phyloP scores from a whole-genome alignment of 306 rosid species.

The Casuarina cunninghamiana region DNA sequence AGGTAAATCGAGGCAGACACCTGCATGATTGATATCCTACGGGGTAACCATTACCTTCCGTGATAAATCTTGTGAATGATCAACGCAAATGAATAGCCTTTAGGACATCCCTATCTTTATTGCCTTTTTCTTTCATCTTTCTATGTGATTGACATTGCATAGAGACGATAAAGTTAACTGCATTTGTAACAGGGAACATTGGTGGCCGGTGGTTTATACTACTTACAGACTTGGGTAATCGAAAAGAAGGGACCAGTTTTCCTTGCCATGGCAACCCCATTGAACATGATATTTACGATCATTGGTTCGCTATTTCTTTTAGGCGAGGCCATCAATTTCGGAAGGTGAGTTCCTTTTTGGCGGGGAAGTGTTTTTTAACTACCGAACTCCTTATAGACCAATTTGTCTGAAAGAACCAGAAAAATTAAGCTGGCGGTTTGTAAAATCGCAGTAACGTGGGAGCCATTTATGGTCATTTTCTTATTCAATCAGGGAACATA shows the following conservation, averaged over 20 bases:
- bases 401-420: not conserved
- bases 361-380: too few species aligned
- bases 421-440: not conserved
- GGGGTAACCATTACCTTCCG: not conserved
- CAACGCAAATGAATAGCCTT: not conserved
- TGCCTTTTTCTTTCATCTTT: not conserved
- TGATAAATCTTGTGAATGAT: not conserved
- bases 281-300: conserved; percentile 40
- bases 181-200: conserved; percentile 33
- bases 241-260: conserved; percentile 51
- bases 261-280: conserved; percentile 48
- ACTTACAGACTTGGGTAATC: not conserved
- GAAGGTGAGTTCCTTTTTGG: conserved; percentile 27
- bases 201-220: conserved; percentile 33
- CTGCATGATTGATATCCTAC: not conserved
- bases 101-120: not conserved
- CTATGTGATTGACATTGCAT: not conserved
- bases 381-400: too few species aligned
- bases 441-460: too few species aligned
- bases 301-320: conserved; percentile 44
- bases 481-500: not conserved
- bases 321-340: conserved; percentile 40
- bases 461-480: too few species aligned
- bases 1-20: not conserved
- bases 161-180: not conserved